Base-by-base conservation (phyloP, 2,329 filamentous ascomycete genomes). In the Trichophyton equinum region DNA sequence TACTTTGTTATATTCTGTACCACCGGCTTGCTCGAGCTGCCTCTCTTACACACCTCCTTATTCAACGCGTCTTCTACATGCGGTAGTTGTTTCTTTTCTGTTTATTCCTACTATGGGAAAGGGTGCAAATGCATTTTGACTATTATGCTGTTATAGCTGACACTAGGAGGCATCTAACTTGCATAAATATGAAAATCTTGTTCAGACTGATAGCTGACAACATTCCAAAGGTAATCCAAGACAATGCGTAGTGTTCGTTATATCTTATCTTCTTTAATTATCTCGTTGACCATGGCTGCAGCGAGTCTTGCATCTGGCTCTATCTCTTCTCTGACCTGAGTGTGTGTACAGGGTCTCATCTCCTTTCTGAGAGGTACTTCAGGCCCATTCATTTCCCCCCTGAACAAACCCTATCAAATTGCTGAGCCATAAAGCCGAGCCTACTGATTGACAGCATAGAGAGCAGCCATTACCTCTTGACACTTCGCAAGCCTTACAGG, bases 231-330 rank as follows among this genome's bases (percentile, higher is more conserved):
- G n/a, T n/a, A 15, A 44, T 44, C 40, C 1, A 44, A 8, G 40
- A 15, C n/a, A 44, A 44, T 38, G 9, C 8, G 33, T 13, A 30
- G 33, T 13, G 33, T 9, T 38, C 33, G 33, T 11, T 38, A 9
- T 38, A 38, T 13, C 2, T 38, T 38, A 13, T 13, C 8, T 38
- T 13, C 33, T 13, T 38, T n/a, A 20, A 15, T 44, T n/a, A 62
- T 20, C 51, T 81, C 79, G 13, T 75, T 69, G 22, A 88, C 71
- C 18, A 86, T 78, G n/a, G 68, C 73, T 3, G 70, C 72, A 2
- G 83, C 74, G 0, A 73, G 76, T 18, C 78, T 73, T 1, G 82
- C 82, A 59, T 87, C 81, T 25, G 74, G 68, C 13, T 81, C 76
- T 58, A 88, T 74, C 20, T 87, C 82, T 6, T 76, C 75, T 49